Evolutionary conservation across 2,329 filamentous ascomycete species (phyloP).

Genomic region (Trichoderma polysporum): DNA sequence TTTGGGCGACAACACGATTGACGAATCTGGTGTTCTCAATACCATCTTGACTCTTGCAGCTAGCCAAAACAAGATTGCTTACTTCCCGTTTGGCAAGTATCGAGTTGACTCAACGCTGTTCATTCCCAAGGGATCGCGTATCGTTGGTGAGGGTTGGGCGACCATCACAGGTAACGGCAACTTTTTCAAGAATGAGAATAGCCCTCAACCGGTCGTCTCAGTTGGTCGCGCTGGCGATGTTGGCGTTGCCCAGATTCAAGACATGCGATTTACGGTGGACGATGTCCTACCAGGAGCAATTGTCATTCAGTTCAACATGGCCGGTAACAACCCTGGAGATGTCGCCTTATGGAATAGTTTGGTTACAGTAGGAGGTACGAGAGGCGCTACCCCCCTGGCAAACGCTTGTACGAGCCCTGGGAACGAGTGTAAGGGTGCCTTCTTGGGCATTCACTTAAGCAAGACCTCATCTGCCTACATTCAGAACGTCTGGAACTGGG

Average conservation of each 20-base stretch:
- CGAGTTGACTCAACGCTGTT: conserved; percentile 30
- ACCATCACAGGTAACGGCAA: conserved; percentile 48
- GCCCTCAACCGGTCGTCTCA: conserved; percentile 49
- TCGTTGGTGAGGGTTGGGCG: conserved; percentile 57
- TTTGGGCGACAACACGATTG: conserved; percentile 39
- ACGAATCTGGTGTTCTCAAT: conserved; percentile 42
- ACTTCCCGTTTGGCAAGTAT: conserved; percentile 34
- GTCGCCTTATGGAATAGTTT: conserved; percentile 52
- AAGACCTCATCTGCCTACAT: conserved; percentile 27
- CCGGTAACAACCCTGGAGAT: conserved; percentile 44
- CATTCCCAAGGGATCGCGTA: conserved; percentile 43
- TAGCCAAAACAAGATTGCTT: conserved; percentile 30
- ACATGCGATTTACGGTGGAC: conserved; percentile 52
- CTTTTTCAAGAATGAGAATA: conserved; percentile 43
- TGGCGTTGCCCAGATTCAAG: conserved; percentile 50
- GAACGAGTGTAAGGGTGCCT: conserved; percentile 47
- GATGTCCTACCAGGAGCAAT: conserved; percentile 43
- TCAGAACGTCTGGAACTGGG: conserved; percentile 40
- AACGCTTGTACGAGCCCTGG: conserved; percentile 37
- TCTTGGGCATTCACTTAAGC: conserved; percentile 50
- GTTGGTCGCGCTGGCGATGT: conserved; percentile 52
- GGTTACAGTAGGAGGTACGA: conserved; percentile 47
- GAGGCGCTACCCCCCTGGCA: conserved; percentile 37
- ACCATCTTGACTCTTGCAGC: conserved; percentile 39
- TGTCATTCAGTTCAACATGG: conserved; percentile 52